Base-by-base conservation (phyloP, 2,329 filamentous ascomycete genomes). In the Celoporthe dispersa region DNA sequence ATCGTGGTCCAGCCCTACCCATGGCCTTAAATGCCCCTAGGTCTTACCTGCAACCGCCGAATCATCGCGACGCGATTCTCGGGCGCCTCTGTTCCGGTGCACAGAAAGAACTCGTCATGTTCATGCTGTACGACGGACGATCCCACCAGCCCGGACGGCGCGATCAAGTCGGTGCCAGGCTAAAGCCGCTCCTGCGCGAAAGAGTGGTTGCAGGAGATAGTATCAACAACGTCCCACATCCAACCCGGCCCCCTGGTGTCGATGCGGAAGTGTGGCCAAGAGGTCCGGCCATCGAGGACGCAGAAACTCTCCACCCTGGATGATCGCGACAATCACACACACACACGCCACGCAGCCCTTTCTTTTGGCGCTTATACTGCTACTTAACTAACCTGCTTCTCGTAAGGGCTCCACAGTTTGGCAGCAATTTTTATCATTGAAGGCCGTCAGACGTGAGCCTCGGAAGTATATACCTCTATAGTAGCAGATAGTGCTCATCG, bases 51-150 rank as follows among this genome's bases (percentile, higher is more conserved):
- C 19, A 60, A 60, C 57, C 19, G 19, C 16, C 57, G 19, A 60
- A 60, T 60, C 57, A 37, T 14, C 19, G 57, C 16, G 19, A n/a
- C 57, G n/a, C 57, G 57, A 35, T 60, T 33, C 33, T n/a, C 31
- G 33, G 57, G 11, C 19, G 22, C 57, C 31, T 60, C 57, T 37
- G 19, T 60, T 37, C 33, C 57, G 57, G 19, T 25, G 37, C 33
- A 33, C 11, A 9, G 22, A n/a, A 22, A 22, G 44, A 48, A n/a
- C 19, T 33, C 33, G 12, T 37, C 31, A 37, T 5, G 57, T 31
- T 60, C 51, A 64, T 67, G 68, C 64, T 63, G 68, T 67, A 66
- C 55, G 64, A 70, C 64, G 28, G 59, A 51, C 35, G 68, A 67
- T 63, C 64, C 31, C 31, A 35, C 33, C 33, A 35, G 33, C 19